Base-by-base conservation (phyloP, 352 stramenopile genomes). In the Pythium dissotocum region DNA sequence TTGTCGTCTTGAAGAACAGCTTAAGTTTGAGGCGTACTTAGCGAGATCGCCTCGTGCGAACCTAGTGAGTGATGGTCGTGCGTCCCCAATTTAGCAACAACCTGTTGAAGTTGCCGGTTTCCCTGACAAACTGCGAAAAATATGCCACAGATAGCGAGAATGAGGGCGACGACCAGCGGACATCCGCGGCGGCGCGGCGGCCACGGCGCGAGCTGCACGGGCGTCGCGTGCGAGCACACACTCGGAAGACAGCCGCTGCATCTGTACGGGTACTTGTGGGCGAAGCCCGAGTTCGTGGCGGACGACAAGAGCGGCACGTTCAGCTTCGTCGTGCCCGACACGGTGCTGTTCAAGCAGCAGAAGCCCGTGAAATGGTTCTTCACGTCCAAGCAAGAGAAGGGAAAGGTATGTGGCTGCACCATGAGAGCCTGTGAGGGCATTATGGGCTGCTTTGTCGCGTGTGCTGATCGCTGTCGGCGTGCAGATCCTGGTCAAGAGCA, bases 321-420 rank as follows among this genome's bases (percentile, higher is more conserved):
- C 64, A 78, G 70, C 44, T 83, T 84, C 35, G 72, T 86, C 14
- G 55, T 90, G 57, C 70, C 82, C 26, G 82, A 90, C 60, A 91
- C 83, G n/a, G 80, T 91, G 32, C 69, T 91, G 44, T 89, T 91
- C 71, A 86, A 88, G 73, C 66, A 80, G 44, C 81, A 91, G 51
- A 89, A 88, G 38, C 83, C 80, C 16, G 57, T 82, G 60, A 82
- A 84, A 57, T 89, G 83, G 83, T 67, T 91, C 67, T 91, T 91
- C 71, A 89, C 80, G 54, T 91, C 80, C 58, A 85, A 81, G 49
- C 83, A 90, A 61, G 83, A 91, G 53, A 77, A 77, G 55, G 83
- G 83, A 24, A 89, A 87, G 54, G 83, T 88, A 52, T 6, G 70
- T 51, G 18, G 1, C 16, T 9, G 24, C 7, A n/a, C 21, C 26